These are phyloP conservation scores for Hansfordia pulvinata DNA, from an alignment of 2,329 filamentous ascomycete genomes.

Conservation along the genomic window DNA sequence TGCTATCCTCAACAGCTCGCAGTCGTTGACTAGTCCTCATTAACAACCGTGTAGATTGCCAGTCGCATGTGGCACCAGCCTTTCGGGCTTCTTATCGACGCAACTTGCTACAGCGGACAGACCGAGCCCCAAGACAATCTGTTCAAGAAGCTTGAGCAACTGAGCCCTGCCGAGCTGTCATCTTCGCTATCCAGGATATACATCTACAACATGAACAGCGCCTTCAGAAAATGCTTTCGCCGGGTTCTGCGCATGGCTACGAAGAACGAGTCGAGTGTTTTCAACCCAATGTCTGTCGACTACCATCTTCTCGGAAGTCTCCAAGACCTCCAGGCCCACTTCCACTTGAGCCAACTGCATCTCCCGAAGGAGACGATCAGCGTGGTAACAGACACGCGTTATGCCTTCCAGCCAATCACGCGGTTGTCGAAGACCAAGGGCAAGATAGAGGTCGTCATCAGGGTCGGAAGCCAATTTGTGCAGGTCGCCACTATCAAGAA, in stretches of 20 bases:
- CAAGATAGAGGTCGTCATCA: constrained; percentile 56
- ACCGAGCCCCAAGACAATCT: constrained; percentile 53
- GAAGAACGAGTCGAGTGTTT: constrained; percentile 44
- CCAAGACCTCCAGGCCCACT: constrained; percentile 51
- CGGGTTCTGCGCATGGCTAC: constrained; percentile 47
- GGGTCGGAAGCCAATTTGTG: constrained; percentile 55
- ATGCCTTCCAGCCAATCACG: constrained; percentile 51
- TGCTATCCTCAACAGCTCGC: constrained; percentile 1
- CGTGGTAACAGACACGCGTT: constrained; percentile 51
- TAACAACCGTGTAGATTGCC: constrained; percentile 35
- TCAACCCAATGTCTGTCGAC: constrained; percentile 51
- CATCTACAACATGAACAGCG: constrained; percentile 62
- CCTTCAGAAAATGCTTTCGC: constrained; percentile 54
- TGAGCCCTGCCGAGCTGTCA: constrained; percentile 48
- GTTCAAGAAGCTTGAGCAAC: constrained; percentile 47
- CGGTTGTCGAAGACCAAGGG: constrained; percentile 55
- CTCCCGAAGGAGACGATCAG: constrained; percentile 58
- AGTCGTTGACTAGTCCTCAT: constrained; percentile 6
- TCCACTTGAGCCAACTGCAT: constrained; percentile 52
- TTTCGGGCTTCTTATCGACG: constrained; percentile 54
- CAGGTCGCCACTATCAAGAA: constrained; percentile 57
- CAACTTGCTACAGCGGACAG: constrained; percentile 56
- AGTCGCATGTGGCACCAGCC: constrained; percentile 57
- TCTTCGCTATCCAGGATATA: constrained; percentile 48
- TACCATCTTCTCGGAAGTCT: constrained; percentile 53